Base-by-base conservation (phyloP, 148 eudicot genomes). In the Fagopyrum esculentum region DNA sequence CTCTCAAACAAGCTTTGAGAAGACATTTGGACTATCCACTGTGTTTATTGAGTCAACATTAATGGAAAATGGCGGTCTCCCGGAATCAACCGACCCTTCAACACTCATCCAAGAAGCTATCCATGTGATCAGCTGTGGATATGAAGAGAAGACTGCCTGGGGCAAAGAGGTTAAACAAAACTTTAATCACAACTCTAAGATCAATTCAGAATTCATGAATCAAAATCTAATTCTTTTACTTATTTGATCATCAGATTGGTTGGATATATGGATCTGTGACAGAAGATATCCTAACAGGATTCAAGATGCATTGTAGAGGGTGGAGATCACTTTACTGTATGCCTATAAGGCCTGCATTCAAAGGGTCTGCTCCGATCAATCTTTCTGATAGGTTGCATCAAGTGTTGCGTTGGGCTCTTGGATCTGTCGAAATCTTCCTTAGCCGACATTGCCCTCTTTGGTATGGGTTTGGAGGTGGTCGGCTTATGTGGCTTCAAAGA, bases 241-340 rank as follows among this genome's bases (percentile, higher is more conserved):
- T 69, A 9, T 43, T 52, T 82, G 15, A 29, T 78, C 69, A 55
- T 73, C 87, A 96, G 99, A 92, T 96, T 82, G 99, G 99, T 9
- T 96, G 98, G 99, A 96, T 96, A 69, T 96, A 96, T 61, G 99
- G 99, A 26, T 96, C 99, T 63, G 96, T 96, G 13, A 93, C 99
- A 11, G 99, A 96, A 84, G 97, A 96, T 77, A 96, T 92, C 71
- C 76, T 96, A 81, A 88, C 95, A 9, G 99, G 99, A 6, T 96
- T 96, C 90, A 96, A 96, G 75, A 96, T 96, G 99, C 99, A 96
- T 57, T 96, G 98, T 77, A 88, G 99, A 6, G 99, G 99, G 48
- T 96, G 99, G 98, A 90, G 99, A 79, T 96, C 99, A 72, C 87
- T 96, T 7, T 96, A 96, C 88, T 96, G 99, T 79, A 84, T 96